Base-by-base conservation (phyloP, 2,329 filamentous ascomycete species). In the Epichloe elymi region DNA sequence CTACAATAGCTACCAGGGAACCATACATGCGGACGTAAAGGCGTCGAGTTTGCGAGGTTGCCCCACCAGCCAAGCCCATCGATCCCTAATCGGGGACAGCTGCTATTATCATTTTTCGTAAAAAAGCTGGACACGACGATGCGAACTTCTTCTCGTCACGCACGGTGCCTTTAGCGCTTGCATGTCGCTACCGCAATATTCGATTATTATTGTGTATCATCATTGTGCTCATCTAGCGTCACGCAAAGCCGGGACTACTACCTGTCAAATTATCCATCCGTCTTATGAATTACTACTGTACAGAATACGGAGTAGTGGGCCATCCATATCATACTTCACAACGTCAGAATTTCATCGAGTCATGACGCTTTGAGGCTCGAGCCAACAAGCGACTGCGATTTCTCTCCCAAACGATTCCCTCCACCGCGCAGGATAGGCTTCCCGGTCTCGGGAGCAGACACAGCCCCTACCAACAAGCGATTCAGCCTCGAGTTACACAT, bases 401-500 rank as follows among this genome's bases (percentile, higher is more conserved):
- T 30, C 10, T 30, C 30, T 30, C 30, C 30, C 30, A 4, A 4
- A 30, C 30, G 30, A 30, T 44, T 15, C 7, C 5, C 42, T 30
- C 42, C 23, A 33, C 30, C 30, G 4, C 30, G 4, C 42, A 33
- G 14, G 15, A 33, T n/a, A 43, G 26, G 19, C 45, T 20, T 46
- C 17, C 15, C 39, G 10, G 39, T 17, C n/a, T 20, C 17, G 39
- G 39, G 39, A 20, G 39, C 17, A 12, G 17, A 23, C 41, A 30
- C 12, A n/a, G 41, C 41, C 6, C 20, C 19, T 3, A 8, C 11
- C 35, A 46, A 49, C 43, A 51, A 46, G 35, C 54, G 51, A 53
- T 56, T 58, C 53, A 49, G 38, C 43, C 42, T 48, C 47, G 42
- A 26, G 37, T 48, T 51, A 47, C 58, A 56, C 57, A 64, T 63